These are phyloP conservation scores for Aphanomyces stellatus DNA, from an alignment of 352 stramenopile genomes.

Conservation along the genomic window DNA sequence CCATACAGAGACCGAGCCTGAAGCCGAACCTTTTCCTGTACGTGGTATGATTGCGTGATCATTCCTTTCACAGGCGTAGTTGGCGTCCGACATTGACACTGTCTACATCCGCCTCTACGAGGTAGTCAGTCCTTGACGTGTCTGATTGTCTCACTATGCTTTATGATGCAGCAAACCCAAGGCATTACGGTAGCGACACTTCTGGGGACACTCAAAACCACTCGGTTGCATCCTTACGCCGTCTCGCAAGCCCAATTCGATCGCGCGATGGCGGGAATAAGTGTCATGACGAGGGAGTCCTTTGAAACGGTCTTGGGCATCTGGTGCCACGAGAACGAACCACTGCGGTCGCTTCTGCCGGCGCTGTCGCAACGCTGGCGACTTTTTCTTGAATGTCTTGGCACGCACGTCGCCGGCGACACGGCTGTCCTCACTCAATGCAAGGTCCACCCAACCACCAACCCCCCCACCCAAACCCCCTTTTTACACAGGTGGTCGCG, in stretches of 20 bases:
- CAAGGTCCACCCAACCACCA: not conserved
- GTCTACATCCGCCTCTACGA: too few species aligned
- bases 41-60: too few species aligned
- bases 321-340: not conserved
- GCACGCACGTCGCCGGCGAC: not conserved
- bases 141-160: too few species aligned
- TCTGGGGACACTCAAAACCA: not conserved
- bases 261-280: not conserved
- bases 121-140: too few species aligned
- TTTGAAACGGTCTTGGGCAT: not conserved
- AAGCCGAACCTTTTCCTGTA: too few species aligned
- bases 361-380: not conserved
- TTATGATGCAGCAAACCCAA: not conserved
- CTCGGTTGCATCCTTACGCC: constrained; percentile 4
- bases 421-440: not conserved
- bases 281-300: not conserved
- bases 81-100: too few species aligned
- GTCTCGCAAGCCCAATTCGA: constrained; percentile 3
- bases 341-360: not conserved
- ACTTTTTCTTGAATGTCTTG: not conserved
- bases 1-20: too few species aligned
- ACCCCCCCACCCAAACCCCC: not conserved
- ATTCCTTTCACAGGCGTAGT: too few species aligned
- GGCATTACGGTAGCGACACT: not conserved
- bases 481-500: not conserved